Evolutionary conservation across 2,329 filamentous ascomycete genomes (phyloP), one percentile per base, ranked within the genome.

Genomic region (Lasiodiplodia sp.): DNA sequence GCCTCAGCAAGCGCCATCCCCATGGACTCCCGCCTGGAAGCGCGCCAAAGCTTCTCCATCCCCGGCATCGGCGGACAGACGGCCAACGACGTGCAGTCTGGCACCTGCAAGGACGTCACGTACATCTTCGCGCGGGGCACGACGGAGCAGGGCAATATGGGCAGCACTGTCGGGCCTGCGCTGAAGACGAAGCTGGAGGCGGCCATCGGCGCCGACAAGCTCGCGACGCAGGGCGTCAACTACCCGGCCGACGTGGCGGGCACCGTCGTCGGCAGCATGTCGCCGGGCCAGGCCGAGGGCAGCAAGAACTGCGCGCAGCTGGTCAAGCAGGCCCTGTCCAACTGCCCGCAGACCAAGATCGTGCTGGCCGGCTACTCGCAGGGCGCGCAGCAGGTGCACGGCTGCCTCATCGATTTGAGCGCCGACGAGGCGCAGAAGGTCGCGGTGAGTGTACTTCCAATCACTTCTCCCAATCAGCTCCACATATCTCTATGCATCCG

Each of bases 41-140:
- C 58, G 7, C 58, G 25, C 25, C 58, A 62, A 21, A 25, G 40
- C 23, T 51, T 62, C 25, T 60, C 57, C 38, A 60, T 60, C 37
- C 57, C 57, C 0, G 38, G 57, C 21, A 31, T 72, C 25, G 72
- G 64, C 21, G 73, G 71, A 23, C 65, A 31, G 6, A 74, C 72
- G 0, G 75, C 77, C 57, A 76, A 76, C 64, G 76, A 78, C 62
- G 70, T 78, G 49, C 72, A 31, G 10, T 49, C 75, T 14, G 52
- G 68, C 53, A 10, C 2, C 0, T 86, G 84, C 76, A 82, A 81
- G 40, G 73, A 78, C 40, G 80, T 86, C 69, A 87, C 85, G 8
- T 76, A 88, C 66, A 83, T 88, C 71, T 88, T 85, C 71, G 86
- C 86, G 21, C 82, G 86, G 18, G 86, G 86, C 7, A 87, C 86